Evolutionary conservation across 176 grass and related monocot species (phyloP), one percentile per base, ranked within the genome.

Genomic region (Rhipidocladum racemiflorum): DNA sequence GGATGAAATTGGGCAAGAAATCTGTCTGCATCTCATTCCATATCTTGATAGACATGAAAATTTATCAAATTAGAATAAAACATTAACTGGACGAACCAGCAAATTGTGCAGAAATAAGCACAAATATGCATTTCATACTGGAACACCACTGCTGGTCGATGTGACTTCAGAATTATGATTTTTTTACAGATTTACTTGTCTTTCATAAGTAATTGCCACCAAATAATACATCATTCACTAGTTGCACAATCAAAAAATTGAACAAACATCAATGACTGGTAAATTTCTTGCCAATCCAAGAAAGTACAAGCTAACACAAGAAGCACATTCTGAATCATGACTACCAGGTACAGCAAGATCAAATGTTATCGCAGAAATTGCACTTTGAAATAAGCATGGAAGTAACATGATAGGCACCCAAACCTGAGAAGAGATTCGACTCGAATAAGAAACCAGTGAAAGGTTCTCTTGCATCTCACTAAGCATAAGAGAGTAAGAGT

Each of bases 391-490:
- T 29, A 87, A 71, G 74, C 18, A 55, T 45, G 23, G 7, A 83
- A 61, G 38, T 36, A 78, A 73, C 44, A 85, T 24, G 69, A 27
- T 45, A 86, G 48, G 60, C 61, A 75, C 11, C 54, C 59, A 68
- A 85, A 97, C 95, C 95, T 97, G 95, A 78, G 90, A 94, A 77
- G 92, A 88, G 53, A 97, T 83, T n/a, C 95, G 95, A 81, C 95
- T 97, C 57, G 95, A 92, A 82, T 94, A 97, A 67, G 95, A 97
- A 89, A 97, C 90, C 77, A 97, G 85, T 32, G 95, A 97, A 56
- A 97, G 95, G 71, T 94, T 92, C 84, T 97, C 95, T 92, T 94
- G 88, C 90, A 97, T 94, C 86, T 97, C 95, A 36, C 91, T 88
- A 80, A 97, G 70, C 90, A 97, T 92, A 76, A 97, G 88, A 79